These are phyloP conservation scores for Trichaptum fuscoviolaceum DNA, from an alignment of 768 basidiomycete genomes.

Conservation along the genomic window DNA sequence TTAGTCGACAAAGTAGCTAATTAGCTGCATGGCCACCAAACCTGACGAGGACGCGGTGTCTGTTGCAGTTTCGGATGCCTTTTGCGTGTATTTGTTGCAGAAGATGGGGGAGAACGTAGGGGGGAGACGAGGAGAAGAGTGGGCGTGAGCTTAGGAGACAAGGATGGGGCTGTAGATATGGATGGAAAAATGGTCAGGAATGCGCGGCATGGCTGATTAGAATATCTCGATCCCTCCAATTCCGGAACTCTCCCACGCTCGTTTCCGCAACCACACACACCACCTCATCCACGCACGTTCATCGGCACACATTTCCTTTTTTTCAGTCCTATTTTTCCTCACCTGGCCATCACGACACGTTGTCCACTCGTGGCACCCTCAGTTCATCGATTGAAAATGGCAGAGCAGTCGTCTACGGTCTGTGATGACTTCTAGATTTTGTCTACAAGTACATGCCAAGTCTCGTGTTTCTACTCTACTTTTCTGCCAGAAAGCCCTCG, in stretches of 20 bases:
- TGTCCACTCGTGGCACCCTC: conserved; percentile 13
- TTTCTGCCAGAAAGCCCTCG: conserved; percentile 11
- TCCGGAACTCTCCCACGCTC: neutral
- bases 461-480: conserved; percentile 15
- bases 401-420: neutral
- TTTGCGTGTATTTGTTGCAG: no score
- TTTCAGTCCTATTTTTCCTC: no score
- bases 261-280: conserved; percentile 16
- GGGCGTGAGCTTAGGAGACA: neutral
- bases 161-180: neutral
- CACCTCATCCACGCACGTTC: conserved; percentile 46
- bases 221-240: neutral
- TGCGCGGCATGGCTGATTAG: conserved; percentile 1
- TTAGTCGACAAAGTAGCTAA: neutral
- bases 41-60: neutral
- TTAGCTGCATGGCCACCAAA: neutral
- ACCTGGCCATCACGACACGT: no score
- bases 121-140: neutral
- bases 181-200: neutral
- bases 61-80: no score
- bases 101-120: no score
- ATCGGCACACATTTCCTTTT: no score
- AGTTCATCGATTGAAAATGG: conserved; percentile 20
- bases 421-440: neutral
- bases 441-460: neutral